Evolutionary conservation across 495 filamentous ascomycete genomes (phyloP), one percentile per base, ranked within the genome.

Genomic region (Podospora pseudopauciseta): DNA sequence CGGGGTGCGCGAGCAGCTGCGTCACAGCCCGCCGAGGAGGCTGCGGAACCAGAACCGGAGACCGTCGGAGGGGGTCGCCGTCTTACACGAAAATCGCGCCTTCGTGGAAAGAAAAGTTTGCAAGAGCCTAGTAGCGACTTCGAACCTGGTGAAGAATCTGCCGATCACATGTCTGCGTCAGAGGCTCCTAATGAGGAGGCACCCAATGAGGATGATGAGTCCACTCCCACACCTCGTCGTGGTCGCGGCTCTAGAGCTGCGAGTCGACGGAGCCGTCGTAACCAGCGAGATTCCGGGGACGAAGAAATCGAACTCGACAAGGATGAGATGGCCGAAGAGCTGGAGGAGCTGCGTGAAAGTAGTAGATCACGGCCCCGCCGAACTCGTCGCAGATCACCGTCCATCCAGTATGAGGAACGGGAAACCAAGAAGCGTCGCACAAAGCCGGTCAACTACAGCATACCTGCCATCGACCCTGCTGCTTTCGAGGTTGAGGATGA

Each of bases 81-180:
- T 20, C 75, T 85, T 1, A 83, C 79, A 26, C 83, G 86, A 54
- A 83, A 83, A 65, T 79, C 78, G 56, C 67, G 71, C 7, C 70
- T 75, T 64, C 76, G 78, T 26, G 83, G 84, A 70, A 83, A 90
- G 32, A 86, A 85, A 63, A 86, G 83, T 28, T 68, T 77, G 5
- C 76, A 83, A 55, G 88, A 93, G 67, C 90, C 90, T 18, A 92
- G 90, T 71, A 95, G 92, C 75, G 93, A 97, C 70, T 97, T 96
- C 73, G 92, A 97, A 72, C 92, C 92, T 7, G 85, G 85, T 7
- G 87, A 88, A 62, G 89, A 89, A 39, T 85, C 81, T 0, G 85
- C 80, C 55, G 86, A 86, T 4, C 79, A 82, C 19, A 68, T 71
- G 11, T 83, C 81, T 0, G 85, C 59, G 9, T 81, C 79, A 16